phyloP scores from a whole-genome alignment of 2,329 filamentous ascomycete genomes.

The Fusarium euwallaceae region DNA sequence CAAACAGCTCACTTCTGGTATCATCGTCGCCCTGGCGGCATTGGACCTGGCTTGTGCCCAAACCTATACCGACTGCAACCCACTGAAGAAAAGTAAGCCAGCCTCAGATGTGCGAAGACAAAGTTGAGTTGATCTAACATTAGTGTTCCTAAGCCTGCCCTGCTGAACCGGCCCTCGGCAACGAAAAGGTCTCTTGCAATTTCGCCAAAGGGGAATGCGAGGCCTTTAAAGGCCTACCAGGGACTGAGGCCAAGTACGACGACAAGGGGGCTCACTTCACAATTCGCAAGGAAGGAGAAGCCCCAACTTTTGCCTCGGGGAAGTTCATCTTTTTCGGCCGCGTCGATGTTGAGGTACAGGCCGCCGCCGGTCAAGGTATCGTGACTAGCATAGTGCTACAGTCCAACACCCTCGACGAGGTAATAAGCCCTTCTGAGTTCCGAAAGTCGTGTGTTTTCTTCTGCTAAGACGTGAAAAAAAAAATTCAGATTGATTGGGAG shows the following conservation, averaged over 20 bases:
- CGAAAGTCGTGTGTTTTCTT: background rate
- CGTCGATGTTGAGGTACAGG: constrained; percentile 82
- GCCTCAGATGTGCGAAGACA: background rate
- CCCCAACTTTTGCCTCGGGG: constrained; percentile 78
- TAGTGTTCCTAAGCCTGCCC: constrained; percentile 67
- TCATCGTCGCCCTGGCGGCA: constrained; percentile 12
- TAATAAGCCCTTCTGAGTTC: constrained; percentile 6
- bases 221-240: constrained; percentile 59
- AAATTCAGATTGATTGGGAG: constrained; percentile 86
- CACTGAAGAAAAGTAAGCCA: constrained; percentile 60
- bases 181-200: constrained; percentile 69
- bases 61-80: constrained; percentile 67
- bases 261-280: constrained; percentile 67
- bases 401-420: constrained; percentile 82
- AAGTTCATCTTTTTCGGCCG: constrained; percentile 98
- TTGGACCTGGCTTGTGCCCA: constrained; percentile 61
- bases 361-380: constrained; percentile 83
- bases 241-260: constrained; percentile 63
- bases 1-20: background rate
- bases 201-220: constrained; percentile 79
- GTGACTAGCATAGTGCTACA: constrained; percentile 90
- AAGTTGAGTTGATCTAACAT: background rate
- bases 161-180: constrained; percentile 80
- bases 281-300: constrained; percentile 75
- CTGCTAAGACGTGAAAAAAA: background rate